Evolutionary conservation across 2,329 filamentous ascomycete genomes (phyloP), one percentile per base, ranked within the genome.

Genomic region (Acrodontium crateriforme): DNA sequence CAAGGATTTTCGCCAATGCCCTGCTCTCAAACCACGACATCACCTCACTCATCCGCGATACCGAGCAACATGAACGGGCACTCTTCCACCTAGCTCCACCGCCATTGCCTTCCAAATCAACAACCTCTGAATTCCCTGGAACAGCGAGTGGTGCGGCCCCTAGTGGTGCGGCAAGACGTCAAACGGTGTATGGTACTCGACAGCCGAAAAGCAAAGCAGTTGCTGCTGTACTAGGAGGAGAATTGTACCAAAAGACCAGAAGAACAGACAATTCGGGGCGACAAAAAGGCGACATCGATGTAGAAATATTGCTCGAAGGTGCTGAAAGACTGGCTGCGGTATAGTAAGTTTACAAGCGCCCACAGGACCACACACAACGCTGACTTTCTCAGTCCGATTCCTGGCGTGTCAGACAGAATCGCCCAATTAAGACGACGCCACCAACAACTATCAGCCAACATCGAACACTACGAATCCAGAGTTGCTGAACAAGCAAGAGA

Each of bases 1-100:
- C 87, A n/a, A 91, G 82, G 47, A 84, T 89, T 48, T 98, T 95
- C 59, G 89, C 85, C 42, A 94, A 92, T 53, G 84, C 89, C 18
- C 69, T 98, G 20, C 74, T 95, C 26, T 75, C 78, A 31, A 41
- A 33, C 27, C 77, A 85, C 54, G 89, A 98, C 54, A 95, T 98
- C 43, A 95, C 89, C 3, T 72, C 81, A 9, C 63, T 98, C 25
- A 94, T 98, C 47, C 80, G 89, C 35, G 89, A 98, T 53, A 94
- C 87, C 3, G 89, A 98, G 56, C 62, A 78, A 13, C 87, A 95
- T 58, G 89, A 98, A 55, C 78, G 85, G 46, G 87, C 87, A 5
- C 72, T 98, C 11, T 98, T 95, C 62, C 91, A 87, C 19, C 76
- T 93, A 1, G 84, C 87, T 1, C 74, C 80, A 0, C 71, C 79